A percentile compares a stretch with the other conserved stretches of the same genome.
Conservation (phyloP, 148 eudicot genomes). For the Chenopodium album region DNA sequence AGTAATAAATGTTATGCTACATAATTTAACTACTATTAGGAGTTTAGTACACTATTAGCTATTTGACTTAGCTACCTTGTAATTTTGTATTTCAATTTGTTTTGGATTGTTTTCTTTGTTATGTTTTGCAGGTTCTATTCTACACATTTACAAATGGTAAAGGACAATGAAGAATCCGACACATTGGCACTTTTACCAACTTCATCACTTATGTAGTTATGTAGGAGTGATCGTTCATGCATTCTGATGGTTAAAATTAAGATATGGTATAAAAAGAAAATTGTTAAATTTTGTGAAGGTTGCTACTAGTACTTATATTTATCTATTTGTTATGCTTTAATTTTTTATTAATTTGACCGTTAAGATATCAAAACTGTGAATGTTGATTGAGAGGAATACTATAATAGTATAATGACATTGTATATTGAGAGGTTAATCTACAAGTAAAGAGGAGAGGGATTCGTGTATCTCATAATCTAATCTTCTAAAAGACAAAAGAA, state of each 20-base stretch:
- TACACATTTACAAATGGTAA: slow-evolving; percentile 21
- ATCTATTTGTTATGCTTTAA: too few relatives aligned
- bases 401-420: accelerated
- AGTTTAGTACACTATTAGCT: too few relatives aligned
- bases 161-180: slow-evolving; percentile 26
- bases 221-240: not conserved
- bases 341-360: too few relatives aligned
- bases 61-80: not conserved
- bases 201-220: not conserved
- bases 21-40: too few relatives aligned
- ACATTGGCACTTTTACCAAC: slow-evolving; percentile 33
- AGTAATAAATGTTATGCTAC: too few relatives aligned
- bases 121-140: slow-evolving; percentile 4
- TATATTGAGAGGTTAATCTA: too few relatives aligned
- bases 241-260: not conserved
- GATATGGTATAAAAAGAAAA: not conserved
- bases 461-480: too few relatives aligned
- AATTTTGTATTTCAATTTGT: not conserved
- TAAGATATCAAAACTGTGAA: too few relatives aligned
- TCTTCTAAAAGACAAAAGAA: too few relatives aligned
- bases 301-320: not conserved
- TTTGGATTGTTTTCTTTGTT: slow-evolving; percentile 16
- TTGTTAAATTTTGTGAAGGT: not conserved
- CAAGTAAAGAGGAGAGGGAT: too few relatives aligned
- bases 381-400: too few relatives aligned